These are phyloP conservation scores for Rhododendron mucronatum DNA, from an alignment of 148 eudicot species.

Conservation along the genomic window DNA sequence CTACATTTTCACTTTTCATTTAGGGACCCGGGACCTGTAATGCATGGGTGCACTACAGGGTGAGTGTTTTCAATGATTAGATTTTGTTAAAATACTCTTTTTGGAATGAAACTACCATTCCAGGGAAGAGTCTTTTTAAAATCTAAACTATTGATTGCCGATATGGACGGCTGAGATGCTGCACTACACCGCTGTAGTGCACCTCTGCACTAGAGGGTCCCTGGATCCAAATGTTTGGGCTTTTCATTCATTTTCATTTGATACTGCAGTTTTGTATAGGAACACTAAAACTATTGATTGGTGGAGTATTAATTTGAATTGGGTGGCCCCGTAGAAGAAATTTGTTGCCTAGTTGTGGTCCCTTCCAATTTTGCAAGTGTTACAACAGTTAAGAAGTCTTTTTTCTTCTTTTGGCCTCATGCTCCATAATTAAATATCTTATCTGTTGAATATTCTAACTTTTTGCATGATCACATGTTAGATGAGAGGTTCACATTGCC, in stretches of 20 bases:
- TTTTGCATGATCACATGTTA: background rate
- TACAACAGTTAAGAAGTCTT: background rate
- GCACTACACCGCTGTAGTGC: no score
- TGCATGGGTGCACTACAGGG: no score
- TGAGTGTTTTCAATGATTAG: no score
- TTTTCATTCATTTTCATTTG: background rate
- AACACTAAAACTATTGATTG: background rate
- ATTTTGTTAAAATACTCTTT: no score
- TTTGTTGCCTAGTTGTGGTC: background rate
- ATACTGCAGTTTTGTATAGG: conserved; percentile 39
- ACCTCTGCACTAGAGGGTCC: no score
- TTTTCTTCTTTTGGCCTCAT: background rate
- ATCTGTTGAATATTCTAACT: background rate
- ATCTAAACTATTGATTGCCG: no score
- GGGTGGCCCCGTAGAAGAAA: background rate
- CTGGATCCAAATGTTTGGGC: no score
- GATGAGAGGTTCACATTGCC: background rate
- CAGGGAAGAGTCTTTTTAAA: no score
- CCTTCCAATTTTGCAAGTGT: background rate
- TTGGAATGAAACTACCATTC: no score
- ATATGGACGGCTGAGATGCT: no score
- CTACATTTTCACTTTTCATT: no score
- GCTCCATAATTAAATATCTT: background rate
- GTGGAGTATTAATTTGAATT: background rate
- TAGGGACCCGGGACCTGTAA: no score